Evolutionary conservation across 495 filamentous ascomycete species (phyloP).

Genomic region (Annulohypoxylon moriforme): DNA sequence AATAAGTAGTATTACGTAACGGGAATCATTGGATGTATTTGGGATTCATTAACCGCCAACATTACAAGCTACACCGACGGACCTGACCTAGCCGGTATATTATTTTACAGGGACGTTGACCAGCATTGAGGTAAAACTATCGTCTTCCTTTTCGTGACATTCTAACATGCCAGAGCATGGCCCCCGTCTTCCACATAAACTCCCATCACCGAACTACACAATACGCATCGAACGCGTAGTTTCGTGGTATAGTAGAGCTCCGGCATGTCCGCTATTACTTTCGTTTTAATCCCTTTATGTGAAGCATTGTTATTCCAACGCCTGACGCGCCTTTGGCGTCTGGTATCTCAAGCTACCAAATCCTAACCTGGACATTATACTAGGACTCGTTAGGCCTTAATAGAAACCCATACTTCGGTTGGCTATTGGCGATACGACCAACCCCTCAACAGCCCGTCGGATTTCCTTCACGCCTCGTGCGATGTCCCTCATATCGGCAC

Average conservation of each 20-base stretch:
- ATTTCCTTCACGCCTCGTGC: slow-evolving; percentile 35
- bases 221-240: background rate
- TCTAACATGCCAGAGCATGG: background rate
- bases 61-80: background rate
- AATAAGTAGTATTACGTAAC: background rate
- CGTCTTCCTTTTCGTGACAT: slow-evolving; percentile 2
- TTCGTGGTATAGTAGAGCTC: slow-evolving; percentile 13
- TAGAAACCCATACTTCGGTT: slow-evolving; percentile 46
- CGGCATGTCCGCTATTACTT: background rate
- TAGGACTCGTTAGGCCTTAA: slow-evolving; percentile 19
- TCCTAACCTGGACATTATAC: background rate
- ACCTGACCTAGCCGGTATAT: background rate
- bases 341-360: background rate
- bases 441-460: slow-evolving; percentile 37
- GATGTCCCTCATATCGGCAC: slow-evolving; percentile 48
- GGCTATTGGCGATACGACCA: slow-evolving; percentile 32
- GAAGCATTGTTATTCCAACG: slow-evolving; percentile 36
- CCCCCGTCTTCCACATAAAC: slow-evolving; percentile 6
- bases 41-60: background rate
- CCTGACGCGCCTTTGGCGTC: slow-evolving; percentile 7
- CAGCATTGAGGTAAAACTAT: slow-evolving; percentile 6
- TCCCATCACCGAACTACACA: background rate
- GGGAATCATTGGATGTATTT: background rate
- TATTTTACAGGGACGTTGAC: background rate
- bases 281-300: slow-evolving; percentile 13